Percentiles rank a stretch among this genome's conserved stretches.
Evolutionary conservation across 2,329 filamentous ascomycete genomes (phyloP).

Genomic region (Nigrospora sphaerica): DNA sequence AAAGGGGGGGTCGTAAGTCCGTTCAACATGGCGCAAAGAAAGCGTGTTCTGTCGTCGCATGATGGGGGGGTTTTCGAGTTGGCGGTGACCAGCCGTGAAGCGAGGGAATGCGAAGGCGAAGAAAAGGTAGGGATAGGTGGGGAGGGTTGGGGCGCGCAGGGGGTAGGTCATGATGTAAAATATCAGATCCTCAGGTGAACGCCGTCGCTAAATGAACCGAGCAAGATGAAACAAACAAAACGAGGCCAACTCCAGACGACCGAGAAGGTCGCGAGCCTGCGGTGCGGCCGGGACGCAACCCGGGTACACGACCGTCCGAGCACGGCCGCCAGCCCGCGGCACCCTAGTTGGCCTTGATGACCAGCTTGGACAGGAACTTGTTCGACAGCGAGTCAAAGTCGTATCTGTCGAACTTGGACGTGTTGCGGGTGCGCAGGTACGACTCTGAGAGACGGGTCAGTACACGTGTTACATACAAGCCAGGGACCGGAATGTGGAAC

Average conservation of each 20-base stretch:
- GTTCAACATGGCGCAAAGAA: constrained; percentile 20
- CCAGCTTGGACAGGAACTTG: constrained; percentile 94
- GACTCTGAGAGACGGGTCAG: constrained; percentile 58
- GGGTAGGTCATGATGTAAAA: constrained; percentile 23
- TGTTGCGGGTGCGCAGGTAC: constrained; percentile 74
- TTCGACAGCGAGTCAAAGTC: constrained; percentile 95
- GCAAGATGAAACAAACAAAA: constrained; percentile 20
- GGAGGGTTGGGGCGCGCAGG: constrained; percentile 10
- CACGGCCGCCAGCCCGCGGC: not conserved
- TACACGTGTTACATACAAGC: not conserved
- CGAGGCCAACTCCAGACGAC: constrained; percentile 13
- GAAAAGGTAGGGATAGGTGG: constrained; percentile 15
- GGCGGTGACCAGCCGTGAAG: constrained; percentile 22
- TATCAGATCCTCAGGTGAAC: constrained; percentile 30
- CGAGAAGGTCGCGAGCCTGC: constrained; percentile 1
- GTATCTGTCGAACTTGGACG: constrained; percentile 77
- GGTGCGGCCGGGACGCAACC: too few relatives aligned
- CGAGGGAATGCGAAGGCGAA: constrained; percentile 15
- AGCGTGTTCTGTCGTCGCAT: constrained; percentile 14
- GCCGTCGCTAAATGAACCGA: constrained; percentile 35
- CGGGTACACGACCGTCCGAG: too few relatives aligned
- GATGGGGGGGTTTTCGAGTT: constrained; percentile 14
- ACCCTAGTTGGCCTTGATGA: constrained; percentile 80
- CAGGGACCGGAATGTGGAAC: constrained; percentile 19
- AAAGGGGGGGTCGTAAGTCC: constrained; percentile 21